phyloP scores from a whole-genome alignment of 129 eudicot species.

The Kitagawia praeruptora region DNA sequence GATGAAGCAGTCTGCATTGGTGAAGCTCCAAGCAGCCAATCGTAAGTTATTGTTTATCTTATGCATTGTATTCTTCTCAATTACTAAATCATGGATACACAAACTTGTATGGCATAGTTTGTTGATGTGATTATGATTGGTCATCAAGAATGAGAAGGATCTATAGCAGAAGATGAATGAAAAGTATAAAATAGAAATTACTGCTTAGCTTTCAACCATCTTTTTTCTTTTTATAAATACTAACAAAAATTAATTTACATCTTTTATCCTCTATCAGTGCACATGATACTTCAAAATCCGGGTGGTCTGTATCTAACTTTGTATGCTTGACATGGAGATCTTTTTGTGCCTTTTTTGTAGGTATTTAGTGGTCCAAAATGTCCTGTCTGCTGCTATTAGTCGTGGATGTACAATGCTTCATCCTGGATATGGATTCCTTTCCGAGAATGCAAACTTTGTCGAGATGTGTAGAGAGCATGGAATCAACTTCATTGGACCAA shows the following conservation, averaged over 20 bases:
- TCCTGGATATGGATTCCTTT: slow-evolving; percentile 96
- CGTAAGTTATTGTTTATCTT: slow-evolving; percentile 42
- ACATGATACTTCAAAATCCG: not conserved
- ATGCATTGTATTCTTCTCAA: not conserved
- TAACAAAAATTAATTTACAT: not conserved
- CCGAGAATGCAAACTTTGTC: slow-evolving; percentile 91
- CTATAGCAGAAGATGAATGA: not conserved
- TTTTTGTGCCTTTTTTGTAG: slow-evolving; percentile 26
- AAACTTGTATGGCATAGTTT: not conserved
- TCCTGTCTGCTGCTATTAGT: slow-evolving; percentile 79
- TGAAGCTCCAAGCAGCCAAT: slow-evolving; percentile 97
- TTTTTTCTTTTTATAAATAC: not conserved
- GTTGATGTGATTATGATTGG: not conserved
- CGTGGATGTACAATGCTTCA: slow-evolving; percentile 96
- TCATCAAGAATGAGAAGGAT: not conserved
- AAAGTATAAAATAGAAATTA: not conserved
- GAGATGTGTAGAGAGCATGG: slow-evolving; percentile 95
- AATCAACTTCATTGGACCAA: slow-evolving; percentile 90
- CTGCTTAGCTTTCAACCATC: not conserved
- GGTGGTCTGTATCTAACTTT: not conserved
- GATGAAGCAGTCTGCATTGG: slow-evolving; percentile 98
- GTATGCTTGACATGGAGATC: not conserved
- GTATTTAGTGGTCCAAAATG: slow-evolving; percentile 83
- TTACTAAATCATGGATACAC: not conserved
- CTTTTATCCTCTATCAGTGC: not conserved